These are phyloP conservation scores for Drosera spatulata DNA, from an alignment of 179 eudicot genomes.

Conservation along the genomic window DNA sequence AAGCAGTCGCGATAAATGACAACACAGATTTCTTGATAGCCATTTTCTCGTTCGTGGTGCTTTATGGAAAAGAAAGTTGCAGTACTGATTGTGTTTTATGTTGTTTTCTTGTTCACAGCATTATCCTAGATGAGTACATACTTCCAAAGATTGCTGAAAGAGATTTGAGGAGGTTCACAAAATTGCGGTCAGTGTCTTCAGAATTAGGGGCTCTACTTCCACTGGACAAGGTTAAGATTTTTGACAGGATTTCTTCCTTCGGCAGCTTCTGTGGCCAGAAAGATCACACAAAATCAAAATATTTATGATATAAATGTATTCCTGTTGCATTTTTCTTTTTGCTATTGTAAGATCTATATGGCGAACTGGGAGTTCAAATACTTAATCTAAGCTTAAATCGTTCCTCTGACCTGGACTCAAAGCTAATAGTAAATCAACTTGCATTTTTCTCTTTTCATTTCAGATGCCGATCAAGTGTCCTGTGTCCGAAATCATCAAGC, in stretches of 20 bases:
- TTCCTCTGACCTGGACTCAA: background rate
- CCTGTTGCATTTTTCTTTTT: too few relatives aligned
- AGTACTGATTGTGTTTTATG: slow-evolving; percentile 3
- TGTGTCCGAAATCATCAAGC: slow-evolving; percentile 56
- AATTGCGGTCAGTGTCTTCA: slow-evolving; percentile 59
- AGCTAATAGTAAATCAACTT: too few relatives aligned
- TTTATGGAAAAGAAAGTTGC: background rate
- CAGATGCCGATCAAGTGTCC: slow-evolving; percentile 92
- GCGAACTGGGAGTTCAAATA: background rate
- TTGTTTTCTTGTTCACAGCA: background rate
- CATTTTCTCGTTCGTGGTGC: too few relatives aligned
- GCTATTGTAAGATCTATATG: too few relatives aligned
- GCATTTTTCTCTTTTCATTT: background rate
- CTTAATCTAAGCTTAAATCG: background rate
- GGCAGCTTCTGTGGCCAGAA: background rate
- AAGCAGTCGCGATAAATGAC: background rate
- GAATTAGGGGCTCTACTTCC: slow-evolving; percentile 44
- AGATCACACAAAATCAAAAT: background rate
- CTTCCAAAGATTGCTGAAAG: slow-evolving; percentile 96
- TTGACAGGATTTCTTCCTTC: background rate
- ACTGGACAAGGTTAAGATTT: slow-evolving; percentile 43
- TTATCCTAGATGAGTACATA: slow-evolving; percentile 64
- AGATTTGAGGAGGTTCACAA: slow-evolving; percentile 68
- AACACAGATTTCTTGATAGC: too few relatives aligned
- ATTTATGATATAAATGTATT: too few relatives aligned